These are phyloP conservation scores for Colletotrichum lini DNA, from an alignment of 2,329 filamentous ascomycete species.

Conservation along the genomic window DNA sequence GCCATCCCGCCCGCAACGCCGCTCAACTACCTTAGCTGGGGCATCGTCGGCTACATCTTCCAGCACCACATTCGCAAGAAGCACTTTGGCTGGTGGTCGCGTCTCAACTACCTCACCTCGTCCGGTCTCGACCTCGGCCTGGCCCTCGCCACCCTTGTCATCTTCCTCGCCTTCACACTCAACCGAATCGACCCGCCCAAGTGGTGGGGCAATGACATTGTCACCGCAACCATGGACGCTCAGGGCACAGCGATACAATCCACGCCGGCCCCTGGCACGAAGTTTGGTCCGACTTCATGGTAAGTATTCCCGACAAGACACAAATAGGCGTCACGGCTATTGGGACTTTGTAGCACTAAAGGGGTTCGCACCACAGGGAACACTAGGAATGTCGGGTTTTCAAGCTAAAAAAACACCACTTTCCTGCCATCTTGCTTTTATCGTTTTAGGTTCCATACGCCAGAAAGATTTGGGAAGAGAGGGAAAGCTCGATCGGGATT, in stretches of 20 bases:
- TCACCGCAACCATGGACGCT: conserved; percentile 73
- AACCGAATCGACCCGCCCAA: conserved; percentile 72
- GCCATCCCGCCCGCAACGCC: conserved; percentile 77
- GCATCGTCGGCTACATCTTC: conserved; percentile 78
- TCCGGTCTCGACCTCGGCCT: conserved; percentile 79
- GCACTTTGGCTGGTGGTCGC: conserved; percentile 79
- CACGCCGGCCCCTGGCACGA: conserved; percentile 66
- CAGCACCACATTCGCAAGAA: conserved; percentile 77
- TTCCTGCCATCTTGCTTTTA: conserved; percentile 1
- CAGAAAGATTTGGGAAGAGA: not conserved
- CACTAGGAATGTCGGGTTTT: not conserved
- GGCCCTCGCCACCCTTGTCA: conserved; percentile 75
- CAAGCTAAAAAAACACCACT: no score
- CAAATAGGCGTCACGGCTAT: conserved; percentile 10
- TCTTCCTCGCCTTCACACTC: conserved; percentile 79
- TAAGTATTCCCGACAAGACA: conserved; percentile 45
- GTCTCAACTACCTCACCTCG: conserved; percentile 80
- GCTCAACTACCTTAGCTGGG: conserved; percentile 83
- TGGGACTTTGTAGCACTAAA: conserved; percentile 20
- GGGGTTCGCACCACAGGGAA: conserved; percentile 4
- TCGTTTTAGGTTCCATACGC: not conserved
- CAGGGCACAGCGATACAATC: conserved; percentile 71
- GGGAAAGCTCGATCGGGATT: not conserved
- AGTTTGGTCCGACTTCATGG: conserved; percentile 74
- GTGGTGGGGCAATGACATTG: conserved; percentile 79